Base-by-base conservation (phyloP, 768 basidiomycete genomes). In the Dendrothele bispora region DNA sequence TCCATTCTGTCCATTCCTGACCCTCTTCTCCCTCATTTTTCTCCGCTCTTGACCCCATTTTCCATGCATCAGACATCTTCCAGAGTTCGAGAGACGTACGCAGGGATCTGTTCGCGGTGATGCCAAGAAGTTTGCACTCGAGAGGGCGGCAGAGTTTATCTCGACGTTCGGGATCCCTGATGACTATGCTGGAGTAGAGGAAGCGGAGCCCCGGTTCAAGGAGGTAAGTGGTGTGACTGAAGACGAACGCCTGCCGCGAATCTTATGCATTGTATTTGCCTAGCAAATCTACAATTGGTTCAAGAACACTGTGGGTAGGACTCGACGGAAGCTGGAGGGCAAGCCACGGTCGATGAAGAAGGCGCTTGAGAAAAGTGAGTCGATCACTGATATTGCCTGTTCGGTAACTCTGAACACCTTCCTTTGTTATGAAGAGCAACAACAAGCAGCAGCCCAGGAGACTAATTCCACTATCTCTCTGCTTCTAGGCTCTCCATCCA, bases 251-350 rank as follows among this genome's bases (percentile, higher is more conserved):
- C 42, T 39, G n/a, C 27, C 21, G 24, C 32, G 47, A 25, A 43
- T 39, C 43, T 58, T 49, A 60, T 53, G 18, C 51, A 54, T 44
- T 41, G 29, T 49, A 27, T 29, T n/a, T 46, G 46, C 54, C 59
- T 65, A 83, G 82, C 81, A 83, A 77, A 81, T 84, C 48, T 84
- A 84, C 68, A 84, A 83, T 55, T 85, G 83, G 83, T 84, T 82
- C 66, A 84, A 84, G 66, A 84, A 84, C 61, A 83, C 83, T 15
- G 77, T 82, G 46, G 83, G 82, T 5, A 71, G 83, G 26, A 79
- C 76, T 6, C 69, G 81, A 45, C 69, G 81, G 39, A 82, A 82
- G 59, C 65, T 76, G 37, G 81, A 82, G 51, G 80, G 80, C 5
- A 68, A 76, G 22, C 73, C 78, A 1, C 69, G 79, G 36, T 72